phyloP scores from a whole-genome alignment of 331 rosid species.

The Telfairia occidentalis region DNA sequence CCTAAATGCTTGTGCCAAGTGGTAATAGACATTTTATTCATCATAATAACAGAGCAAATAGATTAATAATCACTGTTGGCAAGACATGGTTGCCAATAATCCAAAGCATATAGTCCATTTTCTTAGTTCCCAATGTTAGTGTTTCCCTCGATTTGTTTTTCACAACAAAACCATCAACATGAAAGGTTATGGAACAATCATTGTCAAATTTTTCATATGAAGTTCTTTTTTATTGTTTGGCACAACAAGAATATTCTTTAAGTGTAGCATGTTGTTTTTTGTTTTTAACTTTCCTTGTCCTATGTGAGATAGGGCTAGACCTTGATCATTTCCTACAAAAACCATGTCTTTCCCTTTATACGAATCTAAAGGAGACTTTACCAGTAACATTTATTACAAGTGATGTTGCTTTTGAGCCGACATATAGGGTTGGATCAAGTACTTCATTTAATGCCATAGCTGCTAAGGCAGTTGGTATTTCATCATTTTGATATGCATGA shows the following conservation, averaged over 20 bases:
- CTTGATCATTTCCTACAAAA: background rate
- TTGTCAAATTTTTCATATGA: no score
- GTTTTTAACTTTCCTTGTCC: background rate
- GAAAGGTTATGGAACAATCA: no score
- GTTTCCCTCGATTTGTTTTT: no score
- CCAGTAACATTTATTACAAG: background rate
- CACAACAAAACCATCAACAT: no score
- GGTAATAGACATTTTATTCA: background rate
- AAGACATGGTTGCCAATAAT: no score
- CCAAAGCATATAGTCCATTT: background rate
- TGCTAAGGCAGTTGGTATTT: background rate
- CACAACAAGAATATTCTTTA: background rate
- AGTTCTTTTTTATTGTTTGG: background rate
- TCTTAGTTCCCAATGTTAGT: no score
- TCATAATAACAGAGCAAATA: no score
- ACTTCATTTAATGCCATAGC: background rate
- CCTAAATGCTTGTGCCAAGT: background rate
- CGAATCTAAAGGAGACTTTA: background rate
- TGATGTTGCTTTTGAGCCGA: background rate
- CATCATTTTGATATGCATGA: background rate
- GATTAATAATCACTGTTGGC: no score
- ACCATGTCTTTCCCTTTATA: background rate
- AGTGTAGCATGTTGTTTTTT: no score
- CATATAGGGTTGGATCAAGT: background rate
- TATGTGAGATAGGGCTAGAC: background rate